Base-by-base conservation (phyloP, 108 stramenopile species). In the Nitzschia sp. region DNA sequence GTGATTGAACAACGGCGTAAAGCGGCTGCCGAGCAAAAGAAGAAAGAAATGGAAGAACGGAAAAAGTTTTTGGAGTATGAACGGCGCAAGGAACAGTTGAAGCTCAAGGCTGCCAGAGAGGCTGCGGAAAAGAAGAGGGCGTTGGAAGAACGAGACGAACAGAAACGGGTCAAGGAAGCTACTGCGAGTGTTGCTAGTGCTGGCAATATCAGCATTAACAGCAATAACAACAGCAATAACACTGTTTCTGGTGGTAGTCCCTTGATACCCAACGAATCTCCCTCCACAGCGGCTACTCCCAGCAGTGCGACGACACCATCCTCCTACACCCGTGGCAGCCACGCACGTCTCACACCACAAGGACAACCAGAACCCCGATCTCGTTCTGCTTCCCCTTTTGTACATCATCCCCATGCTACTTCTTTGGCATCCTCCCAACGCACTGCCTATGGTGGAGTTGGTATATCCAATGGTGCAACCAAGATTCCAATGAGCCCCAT, bases 41-140 rank as follows among this genome's bases (percentile, higher is more conserved):
- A 34, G 7, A 66, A 60, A 25, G 64, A 73, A 14, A 10, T 44
- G 24, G 50, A 58, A 41, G 34, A 66, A 57, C 46, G 57, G 17
- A 34, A 55, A 42, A 73, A 66, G 22, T 73, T 73, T 53, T 50
- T 73, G 41, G 65, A 73, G 8, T 60, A 64, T 9, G 72, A 73
- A 60, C 57, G 53, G 24, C 64, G 65, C 6, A 73, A 73, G 40
- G 57, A 65, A 39, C 41, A 57, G 14, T 15, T 58, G 7, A 73
- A 73, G 7, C 34, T 52, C 10, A 39, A 67, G 52, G 56, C 72
- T 25, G 72, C 72, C 17, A 51, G 39, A 51, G 57, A 66, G 21
- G 51, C 72, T 3, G 52, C 50, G 24, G n/a, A 40, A 38, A 43
- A 25, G 17, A 17, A 62, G 44, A 62, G 24, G 61, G 61, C 61